Conservation (phyloP, 768 basidiomycete genomes). For the Kwoniella europaea region DNA sequence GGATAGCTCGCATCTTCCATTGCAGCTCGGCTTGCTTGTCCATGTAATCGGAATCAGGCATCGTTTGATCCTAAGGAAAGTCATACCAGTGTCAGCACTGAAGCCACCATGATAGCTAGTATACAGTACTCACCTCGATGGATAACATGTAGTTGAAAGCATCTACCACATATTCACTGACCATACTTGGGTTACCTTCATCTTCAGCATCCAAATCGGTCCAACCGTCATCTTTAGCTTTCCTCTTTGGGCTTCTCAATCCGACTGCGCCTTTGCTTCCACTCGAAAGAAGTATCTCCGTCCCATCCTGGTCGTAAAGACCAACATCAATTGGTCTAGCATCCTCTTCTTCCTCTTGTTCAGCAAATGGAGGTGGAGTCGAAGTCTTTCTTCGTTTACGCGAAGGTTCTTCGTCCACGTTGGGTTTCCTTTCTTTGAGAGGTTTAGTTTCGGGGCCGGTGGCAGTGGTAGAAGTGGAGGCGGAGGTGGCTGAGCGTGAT, state of each 20-base stretch:
- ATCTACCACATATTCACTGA: slow-evolving; percentile 91
- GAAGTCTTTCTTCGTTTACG: slow-evolving; percentile 47
- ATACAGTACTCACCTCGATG: slow-evolving; percentile 69
- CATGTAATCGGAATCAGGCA: slow-evolving; percentile 88
- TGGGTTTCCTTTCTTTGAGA: slow-evolving; percentile 35
- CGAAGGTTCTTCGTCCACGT: slow-evolving; percentile 31
- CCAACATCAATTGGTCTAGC: slow-evolving; percentile 68
- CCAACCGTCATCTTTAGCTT: slow-evolving; percentile 69
- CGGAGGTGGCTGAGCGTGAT: slow-evolving; percentile 44
- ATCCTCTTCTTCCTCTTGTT: slow-evolving; percentile 60
- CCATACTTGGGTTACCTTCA: slow-evolving; percentile 92
- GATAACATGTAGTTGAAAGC: slow-evolving; percentile 89
- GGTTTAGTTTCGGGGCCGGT: slow-evolving; percentile 28
- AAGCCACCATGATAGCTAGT: background rate
- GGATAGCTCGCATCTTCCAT: slow-evolving; percentile 86
- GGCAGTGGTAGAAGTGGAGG: slow-evolving; percentile 28
- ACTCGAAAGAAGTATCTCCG: slow-evolving; percentile 44
- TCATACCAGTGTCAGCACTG: slow-evolving; percentile 12
- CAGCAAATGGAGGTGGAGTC: slow-evolving; percentile 32
- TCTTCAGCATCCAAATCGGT: slow-evolving; percentile 92
- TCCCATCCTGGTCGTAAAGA: slow-evolving; percentile 62
- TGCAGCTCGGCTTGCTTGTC: slow-evolving; percentile 75
- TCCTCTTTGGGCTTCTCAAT: slow-evolving; percentile 19
- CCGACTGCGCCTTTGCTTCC: slow-evolving; percentile 37
- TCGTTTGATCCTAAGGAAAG: slow-evolving; percentile 68